These are phyloP conservation scores for Edaphochlamys debaryana DNA, from an alignment of 139 green algal genomes.

Conservation along the genomic window DNA sequence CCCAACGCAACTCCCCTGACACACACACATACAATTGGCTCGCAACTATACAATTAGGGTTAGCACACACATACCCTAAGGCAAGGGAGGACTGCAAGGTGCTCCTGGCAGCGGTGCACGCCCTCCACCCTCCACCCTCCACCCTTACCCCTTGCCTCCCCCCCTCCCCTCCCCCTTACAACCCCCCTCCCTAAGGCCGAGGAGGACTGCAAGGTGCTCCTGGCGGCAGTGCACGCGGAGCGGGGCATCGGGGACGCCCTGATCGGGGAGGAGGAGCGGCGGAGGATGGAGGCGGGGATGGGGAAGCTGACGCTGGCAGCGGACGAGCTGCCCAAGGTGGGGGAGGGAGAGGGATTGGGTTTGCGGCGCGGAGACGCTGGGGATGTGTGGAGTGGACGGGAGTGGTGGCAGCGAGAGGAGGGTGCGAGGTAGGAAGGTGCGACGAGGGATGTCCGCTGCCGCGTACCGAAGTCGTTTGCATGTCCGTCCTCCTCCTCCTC, in stretches of 20 bases:
- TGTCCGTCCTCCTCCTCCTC: neutral
- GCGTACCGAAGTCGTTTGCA: too few species aligned
- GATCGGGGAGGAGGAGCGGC: conserved; percentile 9
- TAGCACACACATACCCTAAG: too few species aligned
- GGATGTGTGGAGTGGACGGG: neutral
- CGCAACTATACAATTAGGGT: too few species aligned
- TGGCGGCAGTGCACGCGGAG: conserved; percentile 47
- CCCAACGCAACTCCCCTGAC: too few species aligned
- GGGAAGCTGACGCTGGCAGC: conserved; percentile 37
- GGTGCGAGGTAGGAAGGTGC: too few species aligned
- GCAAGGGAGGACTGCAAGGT: conserved; percentile 60
- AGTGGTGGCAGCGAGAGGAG: too few species aligned
- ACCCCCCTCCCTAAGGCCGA: too few species aligned
- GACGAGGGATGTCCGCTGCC: too few species aligned
- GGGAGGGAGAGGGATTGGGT: neutral
- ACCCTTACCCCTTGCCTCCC: too few species aligned
- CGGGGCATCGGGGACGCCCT: conserved; percentile 26
- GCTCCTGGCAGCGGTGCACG: conserved; percentile 48
- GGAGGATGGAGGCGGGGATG: neutral
- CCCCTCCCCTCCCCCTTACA: too few species aligned
- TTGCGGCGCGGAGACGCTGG: neutral
- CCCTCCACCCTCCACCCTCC: too few species aligned
- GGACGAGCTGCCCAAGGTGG: conserved; percentile 31
- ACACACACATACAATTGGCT: too few species aligned
- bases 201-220: conserved; percentile 61